These are phyloP conservation scores for Dothistroma septosporum DNA, from an alignment of 2,329 filamentous ascomycete genomes.

Conservation along the genomic window DNA sequence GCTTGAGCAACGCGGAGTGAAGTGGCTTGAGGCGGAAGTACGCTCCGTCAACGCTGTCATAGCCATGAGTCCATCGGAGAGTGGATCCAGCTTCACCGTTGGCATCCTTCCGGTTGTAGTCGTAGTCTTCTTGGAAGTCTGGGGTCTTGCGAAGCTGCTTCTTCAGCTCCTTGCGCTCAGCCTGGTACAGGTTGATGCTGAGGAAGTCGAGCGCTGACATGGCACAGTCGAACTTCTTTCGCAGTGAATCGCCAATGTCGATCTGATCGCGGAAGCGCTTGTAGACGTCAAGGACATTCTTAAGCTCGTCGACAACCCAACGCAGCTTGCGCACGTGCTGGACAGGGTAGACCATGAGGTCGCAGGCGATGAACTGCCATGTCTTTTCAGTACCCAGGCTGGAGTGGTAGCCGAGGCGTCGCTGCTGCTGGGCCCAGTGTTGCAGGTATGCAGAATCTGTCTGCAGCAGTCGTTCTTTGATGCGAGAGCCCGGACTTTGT, in stretches of 20 bases:
- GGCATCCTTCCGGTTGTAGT: neutral
- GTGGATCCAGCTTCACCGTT: neutral
- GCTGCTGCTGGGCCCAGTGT: neutral
- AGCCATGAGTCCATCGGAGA: neutral
- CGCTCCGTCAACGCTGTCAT: neutral
- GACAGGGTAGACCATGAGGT: neutral
- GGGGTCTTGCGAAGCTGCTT: neutral
- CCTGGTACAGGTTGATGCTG: neutral
- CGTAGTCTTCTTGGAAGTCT: neutral
- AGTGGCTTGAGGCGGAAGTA: neutral
- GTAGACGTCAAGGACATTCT: neutral
- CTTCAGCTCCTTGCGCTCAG: neutral
- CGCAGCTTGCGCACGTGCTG: neutral
- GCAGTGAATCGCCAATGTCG: neutral
- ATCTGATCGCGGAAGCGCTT: neutral
- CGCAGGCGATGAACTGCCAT: neutral
- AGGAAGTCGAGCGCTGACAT: neutral
- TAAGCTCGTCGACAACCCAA: neutral
- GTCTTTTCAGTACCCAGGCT: neutral
- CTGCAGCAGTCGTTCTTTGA: constrained; percentile 1
- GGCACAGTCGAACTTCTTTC: neutral
- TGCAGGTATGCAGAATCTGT: constrained; percentile 5
- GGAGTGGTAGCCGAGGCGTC: neutral
- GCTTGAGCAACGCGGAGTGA: neutral
- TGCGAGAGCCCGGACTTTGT: too few species aligned